phyloP scores from a whole-genome alignment of 1,139 yeast species.

The Lodderomyces parapsilosis region DNA sequence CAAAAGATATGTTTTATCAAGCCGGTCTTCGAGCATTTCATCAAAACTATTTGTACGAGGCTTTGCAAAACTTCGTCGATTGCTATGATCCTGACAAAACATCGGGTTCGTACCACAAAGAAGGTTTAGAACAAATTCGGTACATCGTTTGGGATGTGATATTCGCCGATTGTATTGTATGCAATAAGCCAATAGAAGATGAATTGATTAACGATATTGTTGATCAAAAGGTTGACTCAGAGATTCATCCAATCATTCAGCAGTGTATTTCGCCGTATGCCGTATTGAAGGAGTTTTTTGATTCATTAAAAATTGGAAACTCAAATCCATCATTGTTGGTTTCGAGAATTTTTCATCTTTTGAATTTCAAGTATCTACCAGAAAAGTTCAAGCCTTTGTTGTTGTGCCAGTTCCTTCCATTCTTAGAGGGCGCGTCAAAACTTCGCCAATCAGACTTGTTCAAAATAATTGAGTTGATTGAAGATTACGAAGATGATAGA shows the following conservation, averaged over 20 bases:
- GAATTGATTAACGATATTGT: constrained; percentile 54
- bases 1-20: constrained; percentile 47
- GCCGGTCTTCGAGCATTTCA: constrained; percentile 41
- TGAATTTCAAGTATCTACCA: constrained; percentile 68
- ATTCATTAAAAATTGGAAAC: constrained; percentile 21
- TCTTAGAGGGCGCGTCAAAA: constrained; percentile 25
- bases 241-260: constrained; percentile 55
- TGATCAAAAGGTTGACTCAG: constrained; percentile 37
- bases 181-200: constrained; percentile 55
- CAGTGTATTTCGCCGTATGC: constrained; percentile 77
- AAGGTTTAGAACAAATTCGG: constrained; percentile 40
- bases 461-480: constrained; percentile 47
- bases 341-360: constrained; percentile 47
- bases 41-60: constrained; percentile 54
- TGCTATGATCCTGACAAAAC: constrained; percentile 49
- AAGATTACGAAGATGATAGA: constrained; percentile 40
- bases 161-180: constrained; percentile 61
- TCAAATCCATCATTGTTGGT: constrained; percentile 13
- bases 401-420: constrained; percentile 49
- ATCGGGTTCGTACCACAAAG: constrained; percentile 20
- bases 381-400: constrained; percentile 52
- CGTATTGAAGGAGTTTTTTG: constrained; percentile 53
- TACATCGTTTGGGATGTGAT: constrained; percentile 43
- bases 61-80: constrained; percentile 64
- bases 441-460: constrained; percentile 47